phyloP scores from a whole-genome alignment of 169 alveolate genomes.

The Plasmodium adleri region DNA sequence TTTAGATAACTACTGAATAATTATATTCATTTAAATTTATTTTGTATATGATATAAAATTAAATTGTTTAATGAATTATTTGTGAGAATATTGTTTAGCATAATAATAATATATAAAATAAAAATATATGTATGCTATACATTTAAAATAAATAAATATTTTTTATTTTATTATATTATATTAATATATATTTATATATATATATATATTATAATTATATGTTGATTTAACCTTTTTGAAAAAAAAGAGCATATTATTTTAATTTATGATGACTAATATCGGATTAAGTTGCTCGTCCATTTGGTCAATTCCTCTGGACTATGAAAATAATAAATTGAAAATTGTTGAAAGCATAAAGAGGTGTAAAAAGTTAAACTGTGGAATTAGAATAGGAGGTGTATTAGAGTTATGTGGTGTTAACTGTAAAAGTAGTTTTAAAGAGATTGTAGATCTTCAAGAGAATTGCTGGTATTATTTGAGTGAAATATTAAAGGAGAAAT shows the following conservation, averaged over 20 bases:
- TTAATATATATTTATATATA: too few relatives aligned
- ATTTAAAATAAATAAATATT: too few relatives aligned
- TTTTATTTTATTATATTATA: too few relatives aligned
- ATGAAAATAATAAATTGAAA: conserved; percentile 52
- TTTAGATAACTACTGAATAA: too few relatives aligned
- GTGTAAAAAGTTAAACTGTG: conserved; percentile 61
- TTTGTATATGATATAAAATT: too few relatives aligned
- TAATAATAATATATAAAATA: too few relatives aligned
- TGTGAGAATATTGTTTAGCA: too few relatives aligned
- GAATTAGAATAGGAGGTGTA: conserved; percentile 62
- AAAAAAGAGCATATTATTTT: neutral
- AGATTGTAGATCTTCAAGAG: conserved; percentile 60
- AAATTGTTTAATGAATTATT: too few relatives aligned
- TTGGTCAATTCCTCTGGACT: conserved; percentile 44
- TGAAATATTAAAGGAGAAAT: conserved; percentile 47
- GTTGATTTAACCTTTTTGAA: too few relatives aligned
- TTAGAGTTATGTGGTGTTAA: conserved; percentile 71
- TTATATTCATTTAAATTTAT: too few relatives aligned
- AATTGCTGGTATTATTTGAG: conserved; percentile 64
- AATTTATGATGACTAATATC: neutral
- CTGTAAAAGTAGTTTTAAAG: conserved; percentile 71
- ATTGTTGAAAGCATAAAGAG: conserved; percentile 62
- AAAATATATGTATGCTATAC: too few relatives aligned
- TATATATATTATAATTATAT: too few relatives aligned
- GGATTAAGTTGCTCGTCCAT: conserved; percentile 75